Conservation (phyloP, 164 flowering plant genomes). For the Kalanchoe fedtschenkoi region DNA sequence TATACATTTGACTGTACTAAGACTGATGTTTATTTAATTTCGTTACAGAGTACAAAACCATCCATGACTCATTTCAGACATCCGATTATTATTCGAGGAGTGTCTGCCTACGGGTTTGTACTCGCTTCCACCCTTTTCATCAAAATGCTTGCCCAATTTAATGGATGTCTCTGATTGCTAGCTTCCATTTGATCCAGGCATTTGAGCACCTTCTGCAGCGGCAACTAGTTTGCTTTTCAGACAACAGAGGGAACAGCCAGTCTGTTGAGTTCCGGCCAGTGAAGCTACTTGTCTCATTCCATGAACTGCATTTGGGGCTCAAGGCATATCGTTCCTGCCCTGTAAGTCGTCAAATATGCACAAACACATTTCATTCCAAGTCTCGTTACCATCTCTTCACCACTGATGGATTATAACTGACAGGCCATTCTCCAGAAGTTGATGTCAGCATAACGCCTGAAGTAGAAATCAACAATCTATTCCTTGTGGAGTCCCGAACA, state of each 20-base stretch:
- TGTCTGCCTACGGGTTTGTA: conserved; percentile 77
- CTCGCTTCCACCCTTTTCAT: neutral
- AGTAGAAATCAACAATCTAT: too few relatives aligned
- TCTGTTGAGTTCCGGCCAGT: conserved; percentile 69
- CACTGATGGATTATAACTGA: neutral
- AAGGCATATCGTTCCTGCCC: conserved; percentile 55
- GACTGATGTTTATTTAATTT: neutral
- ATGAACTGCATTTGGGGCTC: conserved; percentile 58
- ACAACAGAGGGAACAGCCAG: conserved; percentile 41
- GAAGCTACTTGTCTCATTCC: conserved; percentile 58
- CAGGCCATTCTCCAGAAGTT: conserved; percentile 5
- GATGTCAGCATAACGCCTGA: neutral
- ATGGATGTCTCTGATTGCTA: neutral
- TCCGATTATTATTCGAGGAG: conserved; percentile 52
- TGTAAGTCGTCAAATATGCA: conserved; percentile 36
- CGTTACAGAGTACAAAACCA: conserved; percentile 63
- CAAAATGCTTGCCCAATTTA: neutral
- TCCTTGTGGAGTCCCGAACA: too few relatives aligned
- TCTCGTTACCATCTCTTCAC: neutral
- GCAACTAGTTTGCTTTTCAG: conserved; percentile 50
- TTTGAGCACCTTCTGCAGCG: conserved; percentile 69
- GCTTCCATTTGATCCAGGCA: conserved; percentile 36
- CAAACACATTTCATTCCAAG: neutral
- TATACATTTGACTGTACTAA: neutral
- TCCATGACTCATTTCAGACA: conserved; percentile 60